These are phyloP conservation scores for Capronia americana DNA, from an alignment of 2,329 filamentous ascomycete genomes.

Conservation along the genomic window DNA sequence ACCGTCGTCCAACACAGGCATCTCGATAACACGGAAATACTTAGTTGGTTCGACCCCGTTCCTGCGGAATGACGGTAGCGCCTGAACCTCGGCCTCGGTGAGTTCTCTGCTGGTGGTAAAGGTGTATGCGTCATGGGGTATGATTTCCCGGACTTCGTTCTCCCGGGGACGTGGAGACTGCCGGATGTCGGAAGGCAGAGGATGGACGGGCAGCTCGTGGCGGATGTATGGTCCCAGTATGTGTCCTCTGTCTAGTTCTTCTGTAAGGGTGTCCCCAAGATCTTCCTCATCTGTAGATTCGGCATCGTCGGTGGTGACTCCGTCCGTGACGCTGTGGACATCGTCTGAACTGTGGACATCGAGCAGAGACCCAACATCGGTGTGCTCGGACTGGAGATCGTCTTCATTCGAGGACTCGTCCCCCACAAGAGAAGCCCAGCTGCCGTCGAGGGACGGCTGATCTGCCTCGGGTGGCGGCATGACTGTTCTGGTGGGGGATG, in stretches of 20 bases:
- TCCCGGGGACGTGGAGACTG: background rate
- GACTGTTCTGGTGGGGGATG: slow-evolving; percentile 5
- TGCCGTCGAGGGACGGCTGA: slow-evolving; percentile 49
- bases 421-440: slow-evolving; percentile 54
- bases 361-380: slow-evolving; percentile 52
- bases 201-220: background rate
- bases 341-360: slow-evolving; percentile 52
- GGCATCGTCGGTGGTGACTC: slow-evolving; percentile 48
- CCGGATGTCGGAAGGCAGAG: background rate
- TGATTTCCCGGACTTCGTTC: background rate
- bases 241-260: slow-evolving; percentile 6
- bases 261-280: slow-evolving; percentile 20
- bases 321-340: slow-evolving; percentile 52
- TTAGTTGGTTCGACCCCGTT: background rate
- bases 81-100: slow-evolving; percentile 37
- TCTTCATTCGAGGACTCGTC: slow-evolving; percentile 54
- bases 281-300: slow-evolving; percentile 41
- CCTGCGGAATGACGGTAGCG: background rate
- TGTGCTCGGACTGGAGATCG: slow-evolving; percentile 52
- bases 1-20: slow-evolving; percentile 41
- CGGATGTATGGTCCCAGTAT: background rate
- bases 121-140: background rate
- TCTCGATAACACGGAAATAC: slow-evolving; percentile 33
- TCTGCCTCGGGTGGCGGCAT: slow-evolving; percentile 26
- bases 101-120: slow-evolving; percentile 17